Evolutionary conservation across 192 early-diverging fungal species (phyloP).

Genomic region (Coemansia sp.): DNA sequence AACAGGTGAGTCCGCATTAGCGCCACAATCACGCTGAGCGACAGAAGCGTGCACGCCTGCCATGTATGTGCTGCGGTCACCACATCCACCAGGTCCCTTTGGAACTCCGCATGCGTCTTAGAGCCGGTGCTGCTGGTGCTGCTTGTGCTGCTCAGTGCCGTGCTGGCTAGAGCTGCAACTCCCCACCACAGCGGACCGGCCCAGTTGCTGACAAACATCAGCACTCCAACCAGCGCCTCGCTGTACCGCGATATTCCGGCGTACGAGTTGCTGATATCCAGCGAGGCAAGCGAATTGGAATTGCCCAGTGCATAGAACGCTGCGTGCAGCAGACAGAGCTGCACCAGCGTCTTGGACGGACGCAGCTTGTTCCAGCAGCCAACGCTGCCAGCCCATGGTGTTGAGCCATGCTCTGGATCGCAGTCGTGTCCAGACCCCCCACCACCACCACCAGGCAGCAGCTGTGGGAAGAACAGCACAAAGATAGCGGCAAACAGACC

Average conservation of each 20-base stretch:
- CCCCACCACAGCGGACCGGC: slow-evolving; percentile 68
- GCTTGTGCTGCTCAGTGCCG: background rate
- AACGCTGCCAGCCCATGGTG: background rate
- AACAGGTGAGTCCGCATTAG: slow-evolving; percentile 70
- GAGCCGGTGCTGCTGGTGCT: background rate
- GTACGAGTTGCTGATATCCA: slow-evolving; percentile 78
- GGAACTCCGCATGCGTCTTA: background rate
- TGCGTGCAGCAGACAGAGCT: slow-evolving; percentile 49
- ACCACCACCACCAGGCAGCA: slow-evolving; percentile 7
- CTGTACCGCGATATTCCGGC: slow-evolving; percentile 70
- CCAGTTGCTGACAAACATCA: slow-evolving; percentile 77
- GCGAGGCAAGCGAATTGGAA: slow-evolving; percentile 75
- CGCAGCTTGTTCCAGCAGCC: slow-evolving; percentile 9
- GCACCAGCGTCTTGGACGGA: slow-evolving; percentile 41
- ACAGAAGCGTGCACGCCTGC: slow-evolving; percentile 57
- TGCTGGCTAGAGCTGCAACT: slow-evolving; percentile 45
- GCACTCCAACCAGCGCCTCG: slow-evolving; percentile 59
- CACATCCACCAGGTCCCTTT: slow-evolving; percentile 5
- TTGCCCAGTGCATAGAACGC: slow-evolving; percentile 74
- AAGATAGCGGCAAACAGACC: slow-evolving; percentile 59
- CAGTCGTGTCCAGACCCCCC: background rate
- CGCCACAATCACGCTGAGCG: slow-evolving; percentile 65
- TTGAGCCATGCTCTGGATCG: background rate
- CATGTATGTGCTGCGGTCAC: slow-evolving; percentile 24
- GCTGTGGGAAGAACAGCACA: slow-evolving; percentile 36